Evolutionary conservation across 257 asterid species (phyloP), one percentile per base, ranked within the genome.

Genomic region (Penstemon davidsonii): DNA sequence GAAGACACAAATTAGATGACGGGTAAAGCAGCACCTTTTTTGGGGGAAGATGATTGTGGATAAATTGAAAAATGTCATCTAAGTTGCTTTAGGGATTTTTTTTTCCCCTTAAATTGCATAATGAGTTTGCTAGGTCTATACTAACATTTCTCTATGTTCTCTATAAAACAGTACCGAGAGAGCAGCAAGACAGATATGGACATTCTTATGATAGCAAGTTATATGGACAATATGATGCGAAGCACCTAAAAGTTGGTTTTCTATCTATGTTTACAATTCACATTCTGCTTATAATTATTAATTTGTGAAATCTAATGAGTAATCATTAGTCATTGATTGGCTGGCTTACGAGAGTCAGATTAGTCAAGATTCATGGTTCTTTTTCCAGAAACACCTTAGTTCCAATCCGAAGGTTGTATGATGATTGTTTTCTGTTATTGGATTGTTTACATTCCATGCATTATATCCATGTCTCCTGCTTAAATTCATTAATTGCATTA

Each of bases 141-240:
- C 79, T 80, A 39, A 80, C 67, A 59, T 46, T 59, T 74, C 55
- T 72, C 50, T 45, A 11, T 52, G 60, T 73, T 82, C 42, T 60
- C 67, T 75, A 13, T 79, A 71, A 50, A 73, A 64, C 89, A 85
- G 96, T 62, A 71, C 67, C 82, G 12, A 59, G 71, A 7, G 96
- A 86, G 77, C 90, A 75, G 79, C 87, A 69, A 75, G 91, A 83
- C 12, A 84, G 78, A 70, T 83, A 78, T 84, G 69, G 78, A 67
- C 84, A 71, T 71, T 72, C 99, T 52, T 85, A 80, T 66, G 97
- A 91, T 53, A 74, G 81, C 81, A 88, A 86, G 84, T 70, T 71
- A 63, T 83, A 78, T 75, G 93, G 90, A 64, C 81, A 80, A 68
- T 87, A 78, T 67, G 96, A 87, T 46, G 72, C 78, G 36, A 86